These are phyloP conservation scores for Cytospora mali DNA, from an alignment of 2,329 filamentous ascomycete species.

Conservation along the genomic window DNA sequence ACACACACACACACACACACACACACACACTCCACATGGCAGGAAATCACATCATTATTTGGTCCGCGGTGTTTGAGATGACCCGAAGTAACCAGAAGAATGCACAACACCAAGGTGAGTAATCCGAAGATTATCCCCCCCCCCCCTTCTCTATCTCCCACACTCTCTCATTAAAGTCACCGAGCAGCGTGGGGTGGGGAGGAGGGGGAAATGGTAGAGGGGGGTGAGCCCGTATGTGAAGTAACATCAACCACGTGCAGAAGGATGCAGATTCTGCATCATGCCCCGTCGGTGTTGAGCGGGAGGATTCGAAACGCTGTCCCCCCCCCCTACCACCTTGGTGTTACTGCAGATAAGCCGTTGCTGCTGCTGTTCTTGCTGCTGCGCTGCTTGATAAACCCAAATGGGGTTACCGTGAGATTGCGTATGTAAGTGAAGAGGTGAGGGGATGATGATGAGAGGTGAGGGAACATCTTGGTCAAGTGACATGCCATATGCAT, in stretches of 20 bases:
- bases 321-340: not conserved
- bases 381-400: not conserved
- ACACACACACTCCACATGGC: too few species aligned
- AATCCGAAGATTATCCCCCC: not conserved
- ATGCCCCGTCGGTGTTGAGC: constrained; percentile 29
- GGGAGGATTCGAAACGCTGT: constrained; percentile 29
- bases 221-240: not conserved
- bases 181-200: not conserved
- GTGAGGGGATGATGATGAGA: too few species aligned
- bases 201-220: too few species aligned
- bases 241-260: constrained; percentile 17
- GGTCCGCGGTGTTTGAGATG: not conserved
- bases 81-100: not conserved
- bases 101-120: not conserved
- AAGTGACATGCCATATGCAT: too few species aligned
- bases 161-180: not conserved
- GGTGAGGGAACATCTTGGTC: not conserved
- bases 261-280: constrained; percentile 20
- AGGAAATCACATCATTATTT: too few species aligned
- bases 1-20: too few species aligned
- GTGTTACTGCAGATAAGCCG: not conserved
- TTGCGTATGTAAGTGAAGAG: not conserved
- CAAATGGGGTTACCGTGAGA: not conserved
- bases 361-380: too few species aligned
- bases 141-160: not conserved